A percentile compares a stretch with the other conserved stretches of the same genome.
Conservation (phyloP, 2,329 filamentous ascomycete species). For the Corynespora cassiicola region DNA sequence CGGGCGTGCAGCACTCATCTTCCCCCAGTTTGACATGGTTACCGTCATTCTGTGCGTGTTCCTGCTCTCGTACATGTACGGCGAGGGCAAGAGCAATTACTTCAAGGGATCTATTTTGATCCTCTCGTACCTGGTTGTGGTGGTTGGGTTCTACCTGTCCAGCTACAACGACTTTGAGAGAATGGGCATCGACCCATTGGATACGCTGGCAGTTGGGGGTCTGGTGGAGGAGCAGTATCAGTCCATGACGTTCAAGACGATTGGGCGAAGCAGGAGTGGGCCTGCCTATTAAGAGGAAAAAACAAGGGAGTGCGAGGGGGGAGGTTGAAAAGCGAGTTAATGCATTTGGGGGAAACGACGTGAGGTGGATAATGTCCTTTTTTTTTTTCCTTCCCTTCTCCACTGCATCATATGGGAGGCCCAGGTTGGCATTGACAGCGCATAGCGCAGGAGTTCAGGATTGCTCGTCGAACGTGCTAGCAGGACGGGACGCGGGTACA, state of each 20-base stretch:
- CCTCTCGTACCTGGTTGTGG: slow-evolving; percentile 88
- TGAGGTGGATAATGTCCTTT: not conserved
- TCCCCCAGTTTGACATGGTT: slow-evolving; percentile 99
- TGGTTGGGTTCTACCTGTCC: slow-evolving; percentile 90
- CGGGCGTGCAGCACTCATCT: slow-evolving; percentile 71
- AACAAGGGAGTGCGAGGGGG: slow-evolving; percentile 1
- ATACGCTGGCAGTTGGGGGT: slow-evolving; percentile 43
- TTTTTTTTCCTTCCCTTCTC: slow-evolving; percentile 3
- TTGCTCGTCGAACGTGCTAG: no score
- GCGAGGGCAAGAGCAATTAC: slow-evolving; percentile 99
- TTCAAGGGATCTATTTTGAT: slow-evolving; percentile 98
- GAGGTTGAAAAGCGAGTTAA: not conserved
- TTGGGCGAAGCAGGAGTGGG: slow-evolving; percentile 29
- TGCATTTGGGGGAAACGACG: no score
- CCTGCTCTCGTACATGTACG: slow-evolving; percentile 95
- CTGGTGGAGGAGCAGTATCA: slow-evolving; percentile 34
- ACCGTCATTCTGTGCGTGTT: slow-evolving; percentile 96
- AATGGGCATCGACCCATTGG: slow-evolving; percentile 41
- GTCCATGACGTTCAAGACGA: slow-evolving; percentile 44
- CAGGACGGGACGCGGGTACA: no score
- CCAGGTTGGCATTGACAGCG: slow-evolving; percentile 8
- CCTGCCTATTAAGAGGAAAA: slow-evolving; percentile 26
- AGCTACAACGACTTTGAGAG: slow-evolving; percentile 63
- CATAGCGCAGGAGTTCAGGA: slow-evolving; percentile 21
- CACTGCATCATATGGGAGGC: slow-evolving; percentile 3